These are phyloP conservation scores for Lycium ferocissimum DNA, from an alignment of 257 asterid genomes.

Conservation along the genomic window DNA sequence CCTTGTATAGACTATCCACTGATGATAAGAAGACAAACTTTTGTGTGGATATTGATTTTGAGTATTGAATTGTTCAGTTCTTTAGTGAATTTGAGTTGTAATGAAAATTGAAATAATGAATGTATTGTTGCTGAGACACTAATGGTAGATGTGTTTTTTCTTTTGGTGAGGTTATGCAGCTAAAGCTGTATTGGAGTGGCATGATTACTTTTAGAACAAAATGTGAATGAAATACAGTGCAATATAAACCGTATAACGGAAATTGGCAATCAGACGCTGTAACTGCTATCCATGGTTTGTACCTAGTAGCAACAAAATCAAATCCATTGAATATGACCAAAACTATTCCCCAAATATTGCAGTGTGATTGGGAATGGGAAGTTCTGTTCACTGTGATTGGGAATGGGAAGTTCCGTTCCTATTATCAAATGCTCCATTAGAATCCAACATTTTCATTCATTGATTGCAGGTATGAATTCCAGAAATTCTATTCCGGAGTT, in stretches of 20 bases:
- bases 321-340: neutral
- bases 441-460: neutral
- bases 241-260: neutral
- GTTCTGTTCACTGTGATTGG: neutral
- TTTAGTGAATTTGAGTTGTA: neutral
- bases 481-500: constrained; percentile 81
- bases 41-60: constrained; percentile 5
- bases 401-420: neutral
- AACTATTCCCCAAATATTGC: neutral
- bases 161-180: neutral
- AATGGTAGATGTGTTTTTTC: neutral
- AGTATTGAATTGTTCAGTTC: neutral
- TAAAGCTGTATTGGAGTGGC: neutral
- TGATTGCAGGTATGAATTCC: constrained; percentile 67
- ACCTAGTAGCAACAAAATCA: neutral
- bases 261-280: neutral
- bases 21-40: neutral
- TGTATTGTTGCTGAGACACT: neutral
- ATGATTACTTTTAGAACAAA: neutral
- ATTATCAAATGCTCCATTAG: neutral
- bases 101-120: neutral
- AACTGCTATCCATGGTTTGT: neutral
- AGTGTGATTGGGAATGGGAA: neutral
- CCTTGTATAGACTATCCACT: neutral
- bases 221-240: neutral